These are phyloP conservation scores for Peronosclerospora sorghi DNA, from an alignment of 352 stramenopile genomes.

Conservation along the genomic window DNA sequence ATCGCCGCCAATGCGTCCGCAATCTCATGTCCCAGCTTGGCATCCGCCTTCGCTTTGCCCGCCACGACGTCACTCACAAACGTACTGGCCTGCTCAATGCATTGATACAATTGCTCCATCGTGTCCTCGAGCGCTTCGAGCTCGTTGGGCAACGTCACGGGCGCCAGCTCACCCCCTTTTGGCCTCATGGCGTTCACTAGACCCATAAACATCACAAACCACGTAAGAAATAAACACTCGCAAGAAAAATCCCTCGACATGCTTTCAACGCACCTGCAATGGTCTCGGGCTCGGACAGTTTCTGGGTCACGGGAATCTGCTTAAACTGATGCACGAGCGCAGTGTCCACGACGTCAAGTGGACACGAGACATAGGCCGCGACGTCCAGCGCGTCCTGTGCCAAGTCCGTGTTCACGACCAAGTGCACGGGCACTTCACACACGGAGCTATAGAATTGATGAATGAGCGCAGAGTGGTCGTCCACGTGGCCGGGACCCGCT, in stretches of 20 bases:
- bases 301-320: conserved; percentile 87
- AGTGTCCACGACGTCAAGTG: conserved; percentile 83
- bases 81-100: conserved; percentile 81
- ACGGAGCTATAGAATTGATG: conserved; percentile 97
- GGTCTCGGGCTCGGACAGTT: conserved; percentile 87
- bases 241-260: not conserved
- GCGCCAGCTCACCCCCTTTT: conserved; percentile 24
- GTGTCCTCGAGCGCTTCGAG: conserved; percentile 57
- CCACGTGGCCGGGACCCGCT: conserved; percentile 61
- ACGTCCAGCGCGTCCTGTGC: conserved; percentile 73
- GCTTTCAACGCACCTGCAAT: conserved; percentile 79
- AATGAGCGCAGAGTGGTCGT: conserved; percentile 94
- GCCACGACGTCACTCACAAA: conserved; percentile 90
- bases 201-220: conserved; percentile 1
- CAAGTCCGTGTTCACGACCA: conserved; percentile 92
- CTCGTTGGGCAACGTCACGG: conserved; percentile 53
- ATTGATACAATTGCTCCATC: conserved; percentile 85
- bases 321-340: conserved; percentile 90
- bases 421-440: conserved; percentile 87
- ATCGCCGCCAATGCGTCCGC: conserved; percentile 90
- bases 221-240: not conserved
- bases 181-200: conserved; percentile 66
- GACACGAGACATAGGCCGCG: conserved; percentile 85
- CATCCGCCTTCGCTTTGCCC: conserved; percentile 60
- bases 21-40: conserved; percentile 88